Base-by-base conservation (phyloP, 2,329 filamentous ascomycete species). In the Thelonectria blattea region DNA sequence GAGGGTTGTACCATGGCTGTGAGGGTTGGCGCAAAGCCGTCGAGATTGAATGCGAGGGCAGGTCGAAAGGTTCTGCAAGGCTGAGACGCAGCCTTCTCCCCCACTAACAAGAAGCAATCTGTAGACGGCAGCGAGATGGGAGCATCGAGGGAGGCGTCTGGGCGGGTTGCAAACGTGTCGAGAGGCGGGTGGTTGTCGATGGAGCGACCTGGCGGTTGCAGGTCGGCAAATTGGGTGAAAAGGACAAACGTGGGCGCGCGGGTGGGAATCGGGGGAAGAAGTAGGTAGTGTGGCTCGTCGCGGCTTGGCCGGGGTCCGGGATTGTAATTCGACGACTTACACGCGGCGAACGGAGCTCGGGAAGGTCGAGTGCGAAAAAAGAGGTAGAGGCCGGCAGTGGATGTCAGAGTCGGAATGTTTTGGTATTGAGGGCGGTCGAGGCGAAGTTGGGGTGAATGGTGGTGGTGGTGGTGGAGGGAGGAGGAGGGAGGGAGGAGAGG, bases 261-360 rank as follows among this genome's bases (percentile, higher is more conserved):
- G 62, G 60, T 61, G 63, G 62, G 58, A 69, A 63, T 60, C 61
- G 64, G 60, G 62, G 65, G 61, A 53, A 46, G 46, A 22, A 52
- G 66, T 65, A 65, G 52, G 58, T 43, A 27, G 27, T 7, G 45
- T 47, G 45, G 45, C 45, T 30, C 58, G 64, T 69, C 57, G 61
- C 62, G 67, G 65, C 62, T 64, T 63, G 60, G 50, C 57, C 56
- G 60, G 52, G 56, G 61, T 56, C 54, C 51, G 60, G 48, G 43
- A 30, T 18, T n/a, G 54, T 37, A 39, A 17, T 56, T 52, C 52
- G 61, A 61, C 65, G 73, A 75, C 73, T 75, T 75, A 75, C 72
- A 75, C 72, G 72, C 64, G 56, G 66, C 51, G 58, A 60, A 60
- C 53, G 57, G 52, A 55, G 57, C 52, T 60, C 48, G 55, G 60